Evolutionary conservation across 345 rosid species (phyloP), one percentile per base, ranked within the genome.

Genomic region (Lagerstroemia speciosa): DNA sequence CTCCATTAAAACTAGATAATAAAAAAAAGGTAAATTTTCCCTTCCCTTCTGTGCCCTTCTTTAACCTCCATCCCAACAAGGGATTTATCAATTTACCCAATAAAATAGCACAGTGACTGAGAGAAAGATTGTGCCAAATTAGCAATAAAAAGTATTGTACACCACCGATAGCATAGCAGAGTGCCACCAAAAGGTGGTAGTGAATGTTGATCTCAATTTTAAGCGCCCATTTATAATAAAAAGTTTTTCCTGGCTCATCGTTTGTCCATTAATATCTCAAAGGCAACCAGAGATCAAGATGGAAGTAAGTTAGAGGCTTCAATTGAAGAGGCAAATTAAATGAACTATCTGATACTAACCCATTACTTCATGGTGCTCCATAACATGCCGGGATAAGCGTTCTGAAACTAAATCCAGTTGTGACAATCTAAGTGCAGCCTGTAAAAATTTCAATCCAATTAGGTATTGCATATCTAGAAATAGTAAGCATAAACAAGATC

Each of bases 321-420:
- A 20, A 53, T 8, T 0, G 60, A 53, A 53, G n/a, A 48, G 22
- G 14, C 14, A 26, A 53, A 22, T 53, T 53, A 53, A 58, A 14
- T 26, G 11, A 53, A 26, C 29, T 58, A 58, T 58, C 31, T 8
- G 8, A n/a, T 27, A 77, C 90, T 79, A 77, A 94, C 99, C 99
- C 99, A 92, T 94, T 60, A 88, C 98, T 92, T 94, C 91, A 79
- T 87, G 92, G 87, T 94, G 97, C 80, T 91, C 89, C 96, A 92
- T 90, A 66, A 94, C 99, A 66, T 92, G 83, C 29, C 75, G 84
- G 55, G 98, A 95, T 66, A 95, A 76, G 60, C 24, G 78, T 75
- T 95, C 99, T 24, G 96, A 78, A 60, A 92, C 96, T 77, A 78
- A 83, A 82, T 95, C 99, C 68, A 95, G 75, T 75, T 95, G 99